phyloP scores from a whole-genome alignment of 2,329 filamentous ascomycete genomes.

The Beauveria asiatica region DNA sequence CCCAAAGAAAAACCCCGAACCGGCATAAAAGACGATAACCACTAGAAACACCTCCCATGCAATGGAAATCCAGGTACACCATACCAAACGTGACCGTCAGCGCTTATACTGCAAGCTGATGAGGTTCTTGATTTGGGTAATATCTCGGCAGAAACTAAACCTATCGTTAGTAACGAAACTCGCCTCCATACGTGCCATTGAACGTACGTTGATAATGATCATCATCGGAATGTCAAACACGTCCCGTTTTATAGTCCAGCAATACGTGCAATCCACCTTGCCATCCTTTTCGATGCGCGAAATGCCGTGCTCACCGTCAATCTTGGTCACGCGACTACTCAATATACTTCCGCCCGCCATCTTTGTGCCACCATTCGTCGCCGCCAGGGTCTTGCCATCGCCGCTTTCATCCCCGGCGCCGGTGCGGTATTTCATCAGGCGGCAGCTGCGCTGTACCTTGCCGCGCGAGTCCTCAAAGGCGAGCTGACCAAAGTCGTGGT shows the following conservation, averaged over 20 bases:
- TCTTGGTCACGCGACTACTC: slow-evolving; percentile 52
- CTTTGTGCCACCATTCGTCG: slow-evolving; percentile 40
- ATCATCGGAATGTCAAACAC: slow-evolving; percentile 98
- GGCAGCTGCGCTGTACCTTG: slow-evolving; percentile 73
- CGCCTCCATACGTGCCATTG: too few relatives aligned
- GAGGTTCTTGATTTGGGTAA: slow-evolving; percentile 47
- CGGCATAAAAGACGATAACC: not conserved
- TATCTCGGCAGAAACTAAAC: slow-evolving; percentile 51
- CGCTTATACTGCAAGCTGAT: slow-evolving; percentile 45
- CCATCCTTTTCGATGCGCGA: slow-evolving; percentile 77
- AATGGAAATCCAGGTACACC: slow-evolving; percentile 1
- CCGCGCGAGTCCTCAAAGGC: slow-evolving; percentile 88
- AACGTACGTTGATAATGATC: slow-evolving; percentile 93
- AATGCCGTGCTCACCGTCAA: slow-evolving; percentile 69
- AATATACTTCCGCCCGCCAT: slow-evolving; percentile 35
- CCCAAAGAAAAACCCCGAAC: not conserved
- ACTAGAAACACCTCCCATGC: slow-evolving; percentile 17
- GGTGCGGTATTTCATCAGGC: slow-evolving; percentile 82
- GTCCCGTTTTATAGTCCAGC: slow-evolving; percentile 94
- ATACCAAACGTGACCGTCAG: not conserved
- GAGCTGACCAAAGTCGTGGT: slow-evolving; percentile 87
- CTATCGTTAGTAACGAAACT: not conserved
- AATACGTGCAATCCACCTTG: slow-evolving; percentile 90
- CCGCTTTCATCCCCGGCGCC: slow-evolving; percentile 54
- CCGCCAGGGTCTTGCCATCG: slow-evolving; percentile 30